A percentile compares a stretch with the other conserved stretches of the same genome.
phyloP scores from a whole-genome alignment of 2,329 filamentous ascomycete species.

The Trichocomaceae sp. region DNA sequence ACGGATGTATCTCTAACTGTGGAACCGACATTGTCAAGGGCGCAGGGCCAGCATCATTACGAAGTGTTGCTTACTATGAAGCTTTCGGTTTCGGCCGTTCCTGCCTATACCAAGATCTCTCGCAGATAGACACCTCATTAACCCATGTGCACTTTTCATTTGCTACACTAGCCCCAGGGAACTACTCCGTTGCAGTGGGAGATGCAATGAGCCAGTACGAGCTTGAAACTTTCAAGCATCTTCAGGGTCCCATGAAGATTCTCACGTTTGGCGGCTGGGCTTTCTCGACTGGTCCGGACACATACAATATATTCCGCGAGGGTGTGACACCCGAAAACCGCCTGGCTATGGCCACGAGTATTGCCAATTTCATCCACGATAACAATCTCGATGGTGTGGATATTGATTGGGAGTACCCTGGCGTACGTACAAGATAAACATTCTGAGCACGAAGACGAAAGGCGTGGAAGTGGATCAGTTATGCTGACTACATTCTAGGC shows the following conservation, averaged over 20 bases:
- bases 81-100: background rate
- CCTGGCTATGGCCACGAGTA: constrained; percentile 30
- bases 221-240: constrained; percentile 27
- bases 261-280: constrained; percentile 43
- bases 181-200: background rate
- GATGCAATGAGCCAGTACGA: constrained; percentile 27
- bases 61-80: background rate
- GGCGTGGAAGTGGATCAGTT: no score
- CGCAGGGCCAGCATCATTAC: background rate
- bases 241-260: constrained; percentile 31
- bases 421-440: background rate
- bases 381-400: constrained; percentile 33
- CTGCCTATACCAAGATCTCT: background rate
- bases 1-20: constrained; percentile 1
- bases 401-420: constrained; percentile 36
- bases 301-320: constrained; percentile 36
- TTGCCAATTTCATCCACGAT: constrained; percentile 36
- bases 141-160: constrained; percentile 1
- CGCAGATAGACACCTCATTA: background rate
- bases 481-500: background rate
- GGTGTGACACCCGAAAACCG: constrained; percentile 34
- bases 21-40: background rate
- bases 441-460: no score
- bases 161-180: background rate
- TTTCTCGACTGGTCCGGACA: constrained; percentile 34